Evolutionary conservation across 805 yeast genomes (phyloP), one percentile per base, ranked within the genome.

Genomic region (Wickerhamomyces rabaulensis): DNA sequence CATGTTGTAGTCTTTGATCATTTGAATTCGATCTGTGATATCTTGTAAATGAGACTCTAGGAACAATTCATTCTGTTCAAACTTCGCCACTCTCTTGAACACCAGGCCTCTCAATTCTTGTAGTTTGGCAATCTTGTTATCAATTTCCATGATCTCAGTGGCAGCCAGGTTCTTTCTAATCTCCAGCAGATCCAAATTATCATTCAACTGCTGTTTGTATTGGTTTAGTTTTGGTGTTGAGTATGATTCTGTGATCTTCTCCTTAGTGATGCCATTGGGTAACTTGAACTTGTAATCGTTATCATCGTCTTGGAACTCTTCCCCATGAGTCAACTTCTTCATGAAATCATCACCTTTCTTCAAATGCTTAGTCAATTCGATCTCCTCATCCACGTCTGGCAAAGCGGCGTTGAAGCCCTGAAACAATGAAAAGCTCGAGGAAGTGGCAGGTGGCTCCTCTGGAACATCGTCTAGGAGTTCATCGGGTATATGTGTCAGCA

Each of bases 401-500:
- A 74, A 59, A 1, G 78, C 68, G 4, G 88, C 87, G 55, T 73
- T 71, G 58, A 85, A 82, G 1, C 91, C 90, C 62, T 84, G 91
- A 56, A 76, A 82, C 20, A 85, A 63, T 3, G 89, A 78, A 52
- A 77, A 78, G 9, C 60, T 75, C 7, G 62, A 55, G 16, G 58
- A 58, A n/a, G 55, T 33, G 13, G 46, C 42, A 26, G 51, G 56
- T 25, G 43, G 37, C 39, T 50, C 60, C 6, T 47, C 48, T 9
- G 87, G 87, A 16, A 82, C 63, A 43, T 81, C 79, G 8, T 65
- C 59, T 29, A 86, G 66, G 51, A 84, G 55, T 31, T 82, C 87
- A 52, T 81, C 87, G 16, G 86, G 76, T n/a, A 84, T 68, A 43
- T 73, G 66, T 26, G 77, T 70, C 45, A 79, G 64, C 25, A 78